A percentile compares a stretch with the other conserved stretches of the same genome.
phyloP scores from a whole-genome alignment of 805 yeast genomes.

The baker's yeast (Saccharomyces cerevisiae) region DNA sequence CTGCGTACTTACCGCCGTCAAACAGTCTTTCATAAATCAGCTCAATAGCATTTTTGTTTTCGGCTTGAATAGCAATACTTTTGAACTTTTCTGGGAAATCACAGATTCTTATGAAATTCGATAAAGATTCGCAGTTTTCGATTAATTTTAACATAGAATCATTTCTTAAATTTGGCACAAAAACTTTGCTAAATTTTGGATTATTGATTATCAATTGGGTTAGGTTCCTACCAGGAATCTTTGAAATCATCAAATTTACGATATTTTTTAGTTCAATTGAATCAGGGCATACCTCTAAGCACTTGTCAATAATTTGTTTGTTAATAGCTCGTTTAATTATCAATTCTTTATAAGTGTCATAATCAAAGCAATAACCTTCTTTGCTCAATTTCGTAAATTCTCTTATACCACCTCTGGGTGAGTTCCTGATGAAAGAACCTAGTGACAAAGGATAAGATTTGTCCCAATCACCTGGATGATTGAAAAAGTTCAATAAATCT shows the following conservation, averaged over 20 bases:
- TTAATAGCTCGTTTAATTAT: constrained; percentile 15
- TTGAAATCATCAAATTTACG: constrained; percentile 14
- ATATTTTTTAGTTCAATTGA: constrained; percentile 15
- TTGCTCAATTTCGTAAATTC: constrained; percentile 18
- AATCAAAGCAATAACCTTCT: constrained; percentile 28
- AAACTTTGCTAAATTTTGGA: constrained; percentile 6
- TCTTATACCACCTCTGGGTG: constrained; percentile 20
- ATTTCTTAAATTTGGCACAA: constrained; percentile 20
- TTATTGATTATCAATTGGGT: constrained; percentile 11
- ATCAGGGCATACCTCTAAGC: constrained; percentile 15
- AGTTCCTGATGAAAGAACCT: constrained; percentile 21
- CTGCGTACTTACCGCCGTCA: constrained; percentile 9
- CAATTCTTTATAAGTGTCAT: constrained; percentile 26
- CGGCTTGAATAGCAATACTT: constrained; percentile 25
- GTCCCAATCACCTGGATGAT: constrained; percentile 30
- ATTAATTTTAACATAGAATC: constrained; percentile 19
- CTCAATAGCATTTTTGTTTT: constrained; percentile 18
- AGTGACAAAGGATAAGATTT: constrained; percentile 26
- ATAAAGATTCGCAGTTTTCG: constrained; percentile 7
- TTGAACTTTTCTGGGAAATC: constrained; percentile 24
- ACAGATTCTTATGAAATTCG: constrained; percentile 12
- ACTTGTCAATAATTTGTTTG: constrained; percentile 11
- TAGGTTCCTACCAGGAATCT: constrained; percentile 7
- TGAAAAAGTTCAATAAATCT: constrained; percentile 18
- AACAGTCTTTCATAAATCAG: constrained; percentile 18